phyloP scores from a whole-genome alignment of 768 basidiomycete genomes.

The Tephrocybe sp. region DNA sequence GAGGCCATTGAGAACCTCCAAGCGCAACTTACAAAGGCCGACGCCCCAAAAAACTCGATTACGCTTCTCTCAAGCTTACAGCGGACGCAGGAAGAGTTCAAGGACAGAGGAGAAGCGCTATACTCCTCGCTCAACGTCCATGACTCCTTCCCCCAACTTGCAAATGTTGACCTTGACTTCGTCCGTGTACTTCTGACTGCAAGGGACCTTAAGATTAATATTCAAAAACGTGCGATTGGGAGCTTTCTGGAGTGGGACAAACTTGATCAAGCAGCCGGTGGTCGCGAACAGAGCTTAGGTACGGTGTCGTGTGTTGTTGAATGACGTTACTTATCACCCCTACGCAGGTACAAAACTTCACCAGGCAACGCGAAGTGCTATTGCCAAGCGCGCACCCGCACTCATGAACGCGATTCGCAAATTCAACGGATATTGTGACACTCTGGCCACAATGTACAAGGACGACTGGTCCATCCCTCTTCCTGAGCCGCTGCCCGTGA shows the following conservation, averaged over 20 bases:
- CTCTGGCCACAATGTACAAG: constrained; percentile 20
- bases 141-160: background rate
- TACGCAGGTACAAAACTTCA: too few relatives aligned
- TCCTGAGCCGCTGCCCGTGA: constrained; percentile 28
- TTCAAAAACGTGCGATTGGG: background rate
- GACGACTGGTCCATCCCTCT: constrained; percentile 27
- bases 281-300: constrained; percentile 31
- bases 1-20: too few relatives aligned
- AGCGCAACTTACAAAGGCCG: too few relatives aligned
- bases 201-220: background rate
- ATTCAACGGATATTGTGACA: too few relatives aligned
- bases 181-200: background rate
- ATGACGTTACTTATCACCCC: too few relatives aligned
- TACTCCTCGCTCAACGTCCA: too few relatives aligned
- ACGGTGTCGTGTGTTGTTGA: too few relatives aligned
- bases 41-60: background rate
- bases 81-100: too few relatives aligned
- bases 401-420: too few relatives aligned
- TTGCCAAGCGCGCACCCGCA: too few relatives aligned
- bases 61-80: constrained; percentile 1
- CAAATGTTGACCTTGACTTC: background rate
- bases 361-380: too few relatives aligned
- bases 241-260: background rate
- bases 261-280: constrained; percentile 29
- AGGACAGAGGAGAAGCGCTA: too few relatives aligned